A percentile compares a stretch with the other conserved stretches of the same genome.
phyloP scores from a whole-genome alignment of 2,329 filamentous ascomycete genomes.

The Phialophora expanda region DNA sequence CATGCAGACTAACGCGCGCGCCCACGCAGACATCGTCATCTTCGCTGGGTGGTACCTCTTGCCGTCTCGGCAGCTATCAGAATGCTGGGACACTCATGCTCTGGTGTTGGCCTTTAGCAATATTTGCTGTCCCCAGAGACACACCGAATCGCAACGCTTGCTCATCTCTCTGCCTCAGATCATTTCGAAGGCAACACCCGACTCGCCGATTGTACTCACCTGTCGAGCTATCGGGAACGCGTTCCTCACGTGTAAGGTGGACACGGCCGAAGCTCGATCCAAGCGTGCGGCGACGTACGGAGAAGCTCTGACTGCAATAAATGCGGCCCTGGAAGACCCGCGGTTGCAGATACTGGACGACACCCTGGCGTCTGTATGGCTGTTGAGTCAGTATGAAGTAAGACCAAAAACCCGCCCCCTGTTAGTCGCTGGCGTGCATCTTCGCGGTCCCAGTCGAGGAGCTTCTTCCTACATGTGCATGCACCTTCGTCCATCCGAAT shows the following conservation, averaged over 20 bases:
- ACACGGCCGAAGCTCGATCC: slow-evolving; percentile 21
- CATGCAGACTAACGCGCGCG: neutral
- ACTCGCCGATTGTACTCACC: slow-evolving; percentile 25
- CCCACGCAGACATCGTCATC: slow-evolving; percentile 18
- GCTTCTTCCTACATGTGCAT: no score
- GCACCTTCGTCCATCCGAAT: no score
- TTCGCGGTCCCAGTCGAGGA: no score
- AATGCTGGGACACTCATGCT: slow-evolving; percentile 24
- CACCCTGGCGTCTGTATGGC: slow-evolving; percentile 30
- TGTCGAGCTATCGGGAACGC: slow-evolving; percentile 31
- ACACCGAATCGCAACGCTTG: slow-evolving; percentile 1
- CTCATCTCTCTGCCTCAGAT: slow-evolving; percentile 29
- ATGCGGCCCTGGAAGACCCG: slow-evolving; percentile 29
- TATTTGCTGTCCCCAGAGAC: slow-evolving; percentile 7
- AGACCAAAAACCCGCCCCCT: neutral
- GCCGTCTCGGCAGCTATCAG: slow-evolving; percentile 14
- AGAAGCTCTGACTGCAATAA: slow-evolving; percentile 28
- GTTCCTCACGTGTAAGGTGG: slow-evolving; percentile 20
- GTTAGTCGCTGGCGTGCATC: neutral
- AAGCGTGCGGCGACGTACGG: slow-evolving; percentile 29
- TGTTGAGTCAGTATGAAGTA: slow-evolving; percentile 37
- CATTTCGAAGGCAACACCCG: slow-evolving; percentile 13
- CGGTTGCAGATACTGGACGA: slow-evolving; percentile 25
- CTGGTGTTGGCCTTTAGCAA: slow-evolving; percentile 26
- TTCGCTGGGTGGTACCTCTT: slow-evolving; percentile 16